phyloP scores from a whole-genome alignment of 352 stramenopile genomes.

The Phytophthora colocasiae region DNA sequence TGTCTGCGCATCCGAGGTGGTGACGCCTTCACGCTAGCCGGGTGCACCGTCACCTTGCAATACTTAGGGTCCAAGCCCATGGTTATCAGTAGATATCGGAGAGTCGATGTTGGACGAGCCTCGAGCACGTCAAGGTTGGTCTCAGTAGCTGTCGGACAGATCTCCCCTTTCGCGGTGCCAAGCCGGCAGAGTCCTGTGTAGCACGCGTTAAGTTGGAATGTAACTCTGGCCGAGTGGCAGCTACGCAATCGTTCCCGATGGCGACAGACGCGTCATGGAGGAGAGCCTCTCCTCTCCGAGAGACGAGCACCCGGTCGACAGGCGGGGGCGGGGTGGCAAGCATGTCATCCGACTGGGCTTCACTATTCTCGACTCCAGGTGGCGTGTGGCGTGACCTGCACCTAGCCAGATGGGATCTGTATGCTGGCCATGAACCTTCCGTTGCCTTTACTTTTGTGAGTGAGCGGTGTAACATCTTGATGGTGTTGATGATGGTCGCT shows the following conservation, averaged over 20 bases:
- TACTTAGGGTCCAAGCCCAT: slow-evolving; percentile 56
- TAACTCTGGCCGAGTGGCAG: slow-evolving; percentile 11
- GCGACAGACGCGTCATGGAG: slow-evolving; percentile 15
- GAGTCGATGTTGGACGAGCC: slow-evolving; percentile 9
- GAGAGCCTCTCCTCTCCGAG: not conserved
- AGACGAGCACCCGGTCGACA: slow-evolving; percentile 22
- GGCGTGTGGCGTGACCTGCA: slow-evolving; percentile 22
- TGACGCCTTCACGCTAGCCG: slow-evolving; percentile 27
- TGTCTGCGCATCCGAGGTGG: slow-evolving; percentile 40
- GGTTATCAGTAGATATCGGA: slow-evolving; percentile 12
- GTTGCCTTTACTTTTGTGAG: slow-evolving; percentile 20
- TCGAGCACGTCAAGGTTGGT: slow-evolving; percentile 5
- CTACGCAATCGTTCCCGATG: not conserved
- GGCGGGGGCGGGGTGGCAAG: slow-evolving; percentile 11
- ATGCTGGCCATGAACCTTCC: slow-evolving; percentile 8
- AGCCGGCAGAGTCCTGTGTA: slow-evolving; percentile 25
- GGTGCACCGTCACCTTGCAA: slow-evolving; percentile 68
- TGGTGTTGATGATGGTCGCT: slow-evolving; percentile 7
- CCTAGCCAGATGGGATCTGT: slow-evolving; percentile 28
- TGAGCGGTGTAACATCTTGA: slow-evolving; percentile 20
- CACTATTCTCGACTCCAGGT: slow-evolving; percentile 26
- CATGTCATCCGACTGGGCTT: slow-evolving; percentile 19
- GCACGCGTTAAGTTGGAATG: slow-evolving; percentile 34
- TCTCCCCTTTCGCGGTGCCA: slow-evolving; percentile 7
- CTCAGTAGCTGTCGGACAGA: slow-evolving; percentile 1